A percentile compares a stretch with the other conserved stretches of the same genome.
Evolutionary conservation across 2,329 filamentous ascomycete species (phyloP).

Genomic region (Beauveria bassiana): DNA sequence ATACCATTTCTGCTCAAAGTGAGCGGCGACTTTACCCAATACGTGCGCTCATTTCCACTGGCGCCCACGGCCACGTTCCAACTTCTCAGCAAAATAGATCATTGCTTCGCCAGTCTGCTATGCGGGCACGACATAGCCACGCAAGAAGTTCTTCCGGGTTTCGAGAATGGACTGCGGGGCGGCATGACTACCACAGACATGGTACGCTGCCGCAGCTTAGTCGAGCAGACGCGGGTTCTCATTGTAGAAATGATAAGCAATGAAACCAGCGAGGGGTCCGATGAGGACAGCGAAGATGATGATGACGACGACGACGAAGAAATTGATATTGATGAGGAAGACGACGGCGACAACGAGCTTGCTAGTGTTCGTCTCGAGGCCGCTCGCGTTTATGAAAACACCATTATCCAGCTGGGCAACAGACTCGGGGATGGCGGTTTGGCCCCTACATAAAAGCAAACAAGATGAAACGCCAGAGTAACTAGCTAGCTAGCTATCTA

Average conservation of each 20-base stretch:
- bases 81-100: conserved; percentile 70
- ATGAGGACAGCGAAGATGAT: not conserved
- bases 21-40: conserved; percentile 63
- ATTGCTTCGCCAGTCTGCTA: conserved; percentile 72
- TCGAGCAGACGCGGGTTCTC: conserved; percentile 64
- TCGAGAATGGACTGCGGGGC: conserved; percentile 51
- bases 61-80: conserved; percentile 59
- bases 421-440: conserved; percentile 42
- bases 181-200: conserved; percentile 76
- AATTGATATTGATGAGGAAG: conserved; percentile 6
- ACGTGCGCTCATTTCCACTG: conserved; percentile 61
- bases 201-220: conserved; percentile 75
- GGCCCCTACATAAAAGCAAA: not conserved
- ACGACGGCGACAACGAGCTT: conserved; percentile 31
- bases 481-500: not conserved
- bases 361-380: conserved; percentile 56
- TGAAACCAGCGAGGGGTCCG: conserved; percentile 8
- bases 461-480: not conserved
- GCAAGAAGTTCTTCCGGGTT: conserved; percentile 60
- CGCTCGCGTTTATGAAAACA: conserved; percentile 71
- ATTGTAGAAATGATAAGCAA: conserved; percentile 61
- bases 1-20: conserved; percentile 76
- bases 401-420: conserved; percentile 66
- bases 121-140: conserved; percentile 59
- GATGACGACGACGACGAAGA: conserved; percentile 16